These are phyloP conservation scores for Bifiguratus adelaidae DNA, from an alignment of 192 early-diverging fungal species.

Conservation along the genomic window DNA sequence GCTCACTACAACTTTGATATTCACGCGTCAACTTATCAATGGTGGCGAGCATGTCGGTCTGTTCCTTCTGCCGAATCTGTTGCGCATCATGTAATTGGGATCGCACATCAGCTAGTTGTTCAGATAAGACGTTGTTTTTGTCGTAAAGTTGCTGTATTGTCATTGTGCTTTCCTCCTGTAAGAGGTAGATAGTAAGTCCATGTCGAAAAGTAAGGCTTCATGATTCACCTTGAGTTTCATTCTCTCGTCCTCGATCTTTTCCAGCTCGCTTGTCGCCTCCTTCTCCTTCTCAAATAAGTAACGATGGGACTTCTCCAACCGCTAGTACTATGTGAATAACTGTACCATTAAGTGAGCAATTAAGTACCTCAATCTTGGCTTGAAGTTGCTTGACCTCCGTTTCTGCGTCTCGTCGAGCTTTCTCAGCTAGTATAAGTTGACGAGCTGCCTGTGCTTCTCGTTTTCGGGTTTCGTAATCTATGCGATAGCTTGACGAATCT, in stretches of 20 bases:
- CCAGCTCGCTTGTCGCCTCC: background rate
- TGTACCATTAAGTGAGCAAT: too few relatives aligned
- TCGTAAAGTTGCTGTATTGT: background rate
- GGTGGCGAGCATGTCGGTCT: background rate
- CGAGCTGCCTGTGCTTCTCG: too few relatives aligned
- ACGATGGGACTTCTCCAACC: too few relatives aligned
- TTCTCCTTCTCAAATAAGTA: background rate
- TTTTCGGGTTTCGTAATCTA: too few relatives aligned
- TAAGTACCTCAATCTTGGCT: too few relatives aligned
- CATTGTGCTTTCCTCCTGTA: background rate
- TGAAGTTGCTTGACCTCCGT: too few relatives aligned
- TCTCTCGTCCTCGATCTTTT: background rate
- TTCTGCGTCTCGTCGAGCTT: too few relatives aligned
- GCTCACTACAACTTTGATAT: background rate
- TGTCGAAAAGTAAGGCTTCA: background rate
- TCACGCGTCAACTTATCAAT: background rate
- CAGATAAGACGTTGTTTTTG: background rate
- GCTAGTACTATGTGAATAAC: too few relatives aligned
- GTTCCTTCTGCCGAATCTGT: background rate
- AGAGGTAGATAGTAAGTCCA: background rate
- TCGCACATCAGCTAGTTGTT: background rate
- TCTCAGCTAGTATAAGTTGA: too few relatives aligned
- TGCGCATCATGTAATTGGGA: background rate
- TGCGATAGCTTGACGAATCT: too few relatives aligned
- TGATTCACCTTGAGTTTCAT: background rate